Evolutionary conservation across 208 protist species (phyloP).

Genomic region (Crithidia brevicula): DNA sequence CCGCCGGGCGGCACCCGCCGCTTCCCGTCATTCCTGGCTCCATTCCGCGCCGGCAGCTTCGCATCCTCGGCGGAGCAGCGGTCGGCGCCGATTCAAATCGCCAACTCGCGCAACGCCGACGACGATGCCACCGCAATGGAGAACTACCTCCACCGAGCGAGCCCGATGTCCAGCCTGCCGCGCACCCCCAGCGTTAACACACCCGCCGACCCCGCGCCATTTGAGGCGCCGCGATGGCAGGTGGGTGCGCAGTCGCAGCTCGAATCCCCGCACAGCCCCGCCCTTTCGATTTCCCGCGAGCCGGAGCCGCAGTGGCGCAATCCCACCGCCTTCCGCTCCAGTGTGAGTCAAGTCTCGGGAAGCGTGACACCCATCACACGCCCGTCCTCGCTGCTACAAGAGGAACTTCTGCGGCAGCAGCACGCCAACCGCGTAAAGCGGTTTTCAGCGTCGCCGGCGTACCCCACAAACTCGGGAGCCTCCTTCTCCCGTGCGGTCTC

Average conservation of each 20-base stretch:
- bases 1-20: not conserved
- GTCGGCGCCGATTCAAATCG: slow-evolving; percentile 12
- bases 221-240: slow-evolving; percentile 5
- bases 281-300: slow-evolving; percentile 10
- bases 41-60: not conserved
- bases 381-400: slow-evolving; percentile 25
- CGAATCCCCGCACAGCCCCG: not conserved
- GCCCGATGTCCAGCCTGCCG: slow-evolving; percentile 4
- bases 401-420: slow-evolving; percentile 35
- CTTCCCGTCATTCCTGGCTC: slow-evolving; percentile 2
- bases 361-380: slow-evolving; percentile 3
- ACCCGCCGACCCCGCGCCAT: not conserved
- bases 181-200: slow-evolving; percentile 9
- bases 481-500: not conserved
- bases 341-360: slow-evolving; percentile 10
- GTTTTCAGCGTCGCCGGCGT: slow-evolving; percentile 17
- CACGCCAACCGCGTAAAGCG: slow-evolving; percentile 41
- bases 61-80: slow-evolving; percentile 5
- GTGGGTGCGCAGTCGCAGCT: not conserved
- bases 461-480: not conserved
- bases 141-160: slow-evolving; percentile 33
- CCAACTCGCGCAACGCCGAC: slow-evolving; percentile 22
- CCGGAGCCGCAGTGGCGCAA: slow-evolving; percentile 16
- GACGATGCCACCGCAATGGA: slow-evolving; percentile 38
- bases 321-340: slow-evolving; percentile 4